These are phyloP conservation scores for Lophiotrema nucula DNA, from an alignment of 495 filamentous ascomycete species.

Conservation along the genomic window DNA sequence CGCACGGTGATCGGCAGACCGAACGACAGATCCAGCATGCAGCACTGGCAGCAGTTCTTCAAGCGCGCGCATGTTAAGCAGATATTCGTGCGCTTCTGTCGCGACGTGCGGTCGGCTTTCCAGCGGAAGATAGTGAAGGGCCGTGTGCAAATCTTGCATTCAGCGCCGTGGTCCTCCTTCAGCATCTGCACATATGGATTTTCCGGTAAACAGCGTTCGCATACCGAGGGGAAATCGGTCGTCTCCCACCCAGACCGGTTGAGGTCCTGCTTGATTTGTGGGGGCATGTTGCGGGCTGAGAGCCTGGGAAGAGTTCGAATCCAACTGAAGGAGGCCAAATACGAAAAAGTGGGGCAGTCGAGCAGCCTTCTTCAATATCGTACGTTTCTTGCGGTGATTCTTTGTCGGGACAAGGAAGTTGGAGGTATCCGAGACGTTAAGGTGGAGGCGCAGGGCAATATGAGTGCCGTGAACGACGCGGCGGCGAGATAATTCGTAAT, in stretches of 20 bases:
- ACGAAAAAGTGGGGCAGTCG: no score
- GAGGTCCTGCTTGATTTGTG: conserved; percentile 89
- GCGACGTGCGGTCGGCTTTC: conserved; percentile 84
- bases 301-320: not conserved
- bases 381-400: no score
- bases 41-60: conserved; percentile 98
- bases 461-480: no score
- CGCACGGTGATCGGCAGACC: conserved; percentile 89
- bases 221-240: conserved; percentile 66
- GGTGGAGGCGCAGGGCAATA: no score
- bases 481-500: no score
- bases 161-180: conserved; percentile 87
- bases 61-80: conserved; percentile 93
- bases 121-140: conserved; percentile 95
- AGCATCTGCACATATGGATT: conserved; percentile 99
- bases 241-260: conserved; percentile 96
- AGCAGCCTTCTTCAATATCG: no score
- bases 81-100: conserved; percentile 83
- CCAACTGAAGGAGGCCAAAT: no score
- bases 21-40: conserved; percentile 96
- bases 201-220: conserved; percentile 82
- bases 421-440: no score
- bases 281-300: conserved; percentile 48
- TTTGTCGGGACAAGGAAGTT: no score
- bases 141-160: conserved; percentile 84